These are phyloP conservation scores for Cucurbita moschata DNA, from an alignment of 306 rosid genomes.

Conservation along the genomic window DNA sequence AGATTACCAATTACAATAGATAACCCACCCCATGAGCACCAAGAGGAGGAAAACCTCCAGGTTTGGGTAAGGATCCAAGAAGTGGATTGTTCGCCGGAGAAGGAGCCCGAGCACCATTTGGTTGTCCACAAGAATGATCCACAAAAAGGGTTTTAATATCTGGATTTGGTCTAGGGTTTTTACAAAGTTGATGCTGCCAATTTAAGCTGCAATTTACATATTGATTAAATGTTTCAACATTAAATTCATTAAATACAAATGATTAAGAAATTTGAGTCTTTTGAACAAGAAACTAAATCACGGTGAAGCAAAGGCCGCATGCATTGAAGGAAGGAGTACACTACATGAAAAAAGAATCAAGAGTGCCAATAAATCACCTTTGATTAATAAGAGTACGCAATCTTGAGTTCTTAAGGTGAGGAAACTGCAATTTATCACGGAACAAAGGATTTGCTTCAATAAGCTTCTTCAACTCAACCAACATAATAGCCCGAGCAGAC, in stretches of 20 bases:
- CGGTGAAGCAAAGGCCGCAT: not conserved
- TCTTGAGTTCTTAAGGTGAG: conserved; percentile 87
- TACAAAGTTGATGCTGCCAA: conserved; percentile 99
- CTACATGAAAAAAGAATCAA: not conserved
- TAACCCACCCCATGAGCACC: conserved; percentile 92
- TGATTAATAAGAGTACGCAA: conserved; percentile 90
- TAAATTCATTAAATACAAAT: not conserved
- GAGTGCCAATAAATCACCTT: conserved; percentile 33
- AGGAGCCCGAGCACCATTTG: conserved; percentile 94
- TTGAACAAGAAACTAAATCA: not conserved
- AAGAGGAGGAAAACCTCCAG: conserved; percentile 89
- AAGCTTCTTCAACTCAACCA: conserved; percentile 94
- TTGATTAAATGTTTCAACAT: conserved; percentile 5
- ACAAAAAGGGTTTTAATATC: conserved; percentile 97
- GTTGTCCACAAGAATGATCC: conserved; percentile 97
- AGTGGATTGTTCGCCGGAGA: conserved; percentile 89
- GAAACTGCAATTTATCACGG: conserved; percentile 94
- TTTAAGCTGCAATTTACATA: conserved; percentile 59
- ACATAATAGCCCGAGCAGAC: conserved; percentile 92
- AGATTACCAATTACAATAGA: conserved; percentile 6
- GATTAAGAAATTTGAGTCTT: not conserved
- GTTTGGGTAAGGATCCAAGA: conserved; percentile 76
- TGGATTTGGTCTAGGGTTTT: conserved; percentile 95
- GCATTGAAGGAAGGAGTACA: not conserved
- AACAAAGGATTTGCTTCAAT: conserved; percentile 93